These are phyloP conservation scores for Nigrospora osmanthi DNA, from an alignment of 2,329 filamentous ascomycete genomes.

Conservation along the genomic window DNA sequence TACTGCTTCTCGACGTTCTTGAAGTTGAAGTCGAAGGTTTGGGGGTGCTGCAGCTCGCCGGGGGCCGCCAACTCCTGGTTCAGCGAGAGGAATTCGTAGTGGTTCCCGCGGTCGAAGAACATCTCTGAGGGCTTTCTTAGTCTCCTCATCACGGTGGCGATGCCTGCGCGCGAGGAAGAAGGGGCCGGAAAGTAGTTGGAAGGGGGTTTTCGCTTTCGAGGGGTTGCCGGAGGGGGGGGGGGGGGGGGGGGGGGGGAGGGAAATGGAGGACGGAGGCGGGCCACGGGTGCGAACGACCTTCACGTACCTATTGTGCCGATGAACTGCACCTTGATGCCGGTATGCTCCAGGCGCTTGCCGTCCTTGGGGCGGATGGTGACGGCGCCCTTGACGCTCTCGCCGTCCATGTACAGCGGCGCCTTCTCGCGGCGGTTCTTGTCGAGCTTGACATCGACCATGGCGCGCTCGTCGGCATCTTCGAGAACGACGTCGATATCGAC, in stretches of 20 bases:
- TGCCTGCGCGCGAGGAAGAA: conserved; percentile 3
- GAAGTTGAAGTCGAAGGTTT: conserved; percentile 99
- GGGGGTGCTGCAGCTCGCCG: conserved; percentile 95
- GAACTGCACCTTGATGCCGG: conserved; percentile 98
- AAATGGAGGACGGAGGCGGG: conserved; percentile 2
- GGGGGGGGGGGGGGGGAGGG: background rate
- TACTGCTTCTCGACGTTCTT: conserved; percentile 99
- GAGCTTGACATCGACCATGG: conserved; percentile 95
- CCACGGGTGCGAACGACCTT: background rate
- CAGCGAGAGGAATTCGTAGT: conserved; percentile 97
- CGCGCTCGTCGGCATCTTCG: conserved; percentile 86
- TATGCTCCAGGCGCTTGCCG: conserved; percentile 95
- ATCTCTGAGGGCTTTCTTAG: conserved; percentile 61
- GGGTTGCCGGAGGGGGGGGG: background rate
- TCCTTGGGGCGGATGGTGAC: conserved; percentile 96
- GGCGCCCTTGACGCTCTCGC: conserved; percentile 93
- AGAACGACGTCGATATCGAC: conserved; percentile 99
- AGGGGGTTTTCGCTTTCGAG: background rate
- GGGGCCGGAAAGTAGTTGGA: background rate
- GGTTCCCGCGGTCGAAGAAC: conserved; percentile 99
- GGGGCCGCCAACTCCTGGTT: conserved; percentile 95
- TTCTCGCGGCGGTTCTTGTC: conserved; percentile 98
- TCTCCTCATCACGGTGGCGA: conserved; percentile 3
- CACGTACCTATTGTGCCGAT: conserved; percentile 88
- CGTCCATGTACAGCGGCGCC: conserved; percentile 93